These are phyloP conservation scores for Solanum aculeatissimum DNA, from an alignment of 305 asterid genomes.

Conservation along the genomic window DNA sequence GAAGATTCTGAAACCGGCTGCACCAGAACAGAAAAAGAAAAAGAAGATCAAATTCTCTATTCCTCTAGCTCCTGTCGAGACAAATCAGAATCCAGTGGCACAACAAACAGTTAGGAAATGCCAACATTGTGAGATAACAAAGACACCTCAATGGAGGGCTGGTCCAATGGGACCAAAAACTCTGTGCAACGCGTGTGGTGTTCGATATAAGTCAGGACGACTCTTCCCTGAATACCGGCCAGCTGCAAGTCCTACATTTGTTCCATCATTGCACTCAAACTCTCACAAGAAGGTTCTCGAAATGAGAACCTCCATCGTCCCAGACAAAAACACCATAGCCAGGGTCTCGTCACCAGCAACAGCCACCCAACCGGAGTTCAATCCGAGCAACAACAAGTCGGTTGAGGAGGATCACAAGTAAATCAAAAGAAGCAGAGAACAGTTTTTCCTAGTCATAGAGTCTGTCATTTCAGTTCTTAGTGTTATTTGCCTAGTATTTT, in stretches of 20 bases:
- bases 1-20: slow-evolving; percentile 13
- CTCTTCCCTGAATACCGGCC: slow-evolving; percentile 90
- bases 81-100: slow-evolving; percentile 5
- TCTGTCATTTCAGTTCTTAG: neutral
- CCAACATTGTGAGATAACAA: slow-evolving; percentile 75
- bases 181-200: slow-evolving; percentile 88
- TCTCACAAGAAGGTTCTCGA: slow-evolving; percentile 88
- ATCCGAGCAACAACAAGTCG: slow-evolving; percentile 2
- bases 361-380: slow-evolving; percentile 13
- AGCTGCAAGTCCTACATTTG: slow-evolving; percentile 86
- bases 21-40: slow-evolving; percentile 27
- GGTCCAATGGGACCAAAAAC: slow-evolving; percentile 86
- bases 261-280: slow-evolving; percentile 77
- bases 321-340: neutral
- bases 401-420: slow-evolving; percentile 1
- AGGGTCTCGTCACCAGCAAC: slow-evolving; percentile 1
- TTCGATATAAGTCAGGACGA: slow-evolving; percentile 84
- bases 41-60: slow-evolving; percentile 35
- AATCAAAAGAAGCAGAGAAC: neutral
- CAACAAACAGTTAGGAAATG: slow-evolving; percentile 56
- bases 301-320: slow-evolving; percentile 48
- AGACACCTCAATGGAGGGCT: slow-evolving; percentile 90
- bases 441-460: neutral
- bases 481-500: slow-evolving; percentile 11
- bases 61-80: slow-evolving; percentile 13